Conservation (phyloP, 192 early-diverging fungal genomes). For the Powellomyces hirtus region DNA sequence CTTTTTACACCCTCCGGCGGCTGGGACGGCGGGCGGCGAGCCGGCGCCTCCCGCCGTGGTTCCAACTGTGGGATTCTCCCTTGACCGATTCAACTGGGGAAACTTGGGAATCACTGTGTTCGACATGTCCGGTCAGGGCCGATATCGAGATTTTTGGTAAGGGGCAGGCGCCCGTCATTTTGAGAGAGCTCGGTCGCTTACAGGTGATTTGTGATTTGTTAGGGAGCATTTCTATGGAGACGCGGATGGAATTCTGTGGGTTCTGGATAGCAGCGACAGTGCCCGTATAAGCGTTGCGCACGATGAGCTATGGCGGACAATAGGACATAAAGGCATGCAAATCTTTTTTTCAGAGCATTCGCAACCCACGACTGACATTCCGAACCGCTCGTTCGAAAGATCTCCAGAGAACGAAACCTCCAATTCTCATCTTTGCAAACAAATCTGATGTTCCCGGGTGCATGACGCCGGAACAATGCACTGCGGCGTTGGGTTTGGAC, state of each 20-base stretch:
- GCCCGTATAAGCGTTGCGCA: constrained; percentile 34
- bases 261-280: constrained; percentile 38
- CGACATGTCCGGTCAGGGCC: constrained; percentile 49
- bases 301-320: constrained; percentile 36
- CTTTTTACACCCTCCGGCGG: constrained; percentile 12
- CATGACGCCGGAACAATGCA: constrained; percentile 37
- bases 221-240: constrained; percentile 36
- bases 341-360: too few relatives aligned
- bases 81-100: constrained; percentile 26
- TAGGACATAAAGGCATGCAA: constrained; percentile 28
- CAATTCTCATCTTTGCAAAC: constrained; percentile 42
- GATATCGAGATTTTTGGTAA: constrained; percentile 45
- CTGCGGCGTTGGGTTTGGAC: constrained; percentile 36
- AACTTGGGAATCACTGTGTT: constrained; percentile 38
- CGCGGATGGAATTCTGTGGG: constrained; percentile 44
- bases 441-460: constrained; percentile 36
- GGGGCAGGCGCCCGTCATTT: too few relatives aligned
- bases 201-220: not conserved
- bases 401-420: constrained; percentile 26
- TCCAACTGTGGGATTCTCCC: constrained; percentile 41
- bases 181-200: too few relatives aligned
- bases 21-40: not conserved
- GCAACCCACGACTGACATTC: too few relatives aligned
- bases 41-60: constrained; percentile 8
- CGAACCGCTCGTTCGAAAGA: constrained; percentile 24